Percentiles rank a stretch among this genome's conserved stretches.
Conservation (phyloP, 148 eudicot genomes). For the Oxyria digyna region DNA sequence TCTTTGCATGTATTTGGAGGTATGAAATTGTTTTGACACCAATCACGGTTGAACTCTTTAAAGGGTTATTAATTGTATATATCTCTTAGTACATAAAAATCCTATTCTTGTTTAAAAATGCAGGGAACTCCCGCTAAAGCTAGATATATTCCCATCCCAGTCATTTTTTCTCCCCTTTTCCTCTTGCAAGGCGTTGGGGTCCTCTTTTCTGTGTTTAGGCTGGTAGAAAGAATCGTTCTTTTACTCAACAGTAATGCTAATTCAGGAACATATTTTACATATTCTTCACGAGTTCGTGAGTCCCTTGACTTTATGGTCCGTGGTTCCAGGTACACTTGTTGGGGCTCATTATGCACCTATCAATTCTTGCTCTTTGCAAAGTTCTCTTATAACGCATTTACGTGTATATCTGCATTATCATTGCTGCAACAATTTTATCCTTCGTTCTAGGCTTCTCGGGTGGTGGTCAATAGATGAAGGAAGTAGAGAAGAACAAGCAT, state of each 20-base stretch:
- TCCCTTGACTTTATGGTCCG: conserved; percentile 75
- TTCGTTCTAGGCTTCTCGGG: conserved; percentile 55
- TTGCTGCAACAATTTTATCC: neutral
- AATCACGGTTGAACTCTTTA: conserved; percentile 2
- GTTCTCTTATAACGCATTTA: neutral
- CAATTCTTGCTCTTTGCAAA: neutral
- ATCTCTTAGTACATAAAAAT: neutral
- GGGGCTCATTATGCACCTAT: conserved; percentile 7
- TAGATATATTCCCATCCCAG: conserved; percentile 49
- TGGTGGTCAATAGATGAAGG: conserved; percentile 99
- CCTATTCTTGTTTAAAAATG: conserved; percentile 14
- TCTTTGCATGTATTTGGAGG: conserved; percentile 91
- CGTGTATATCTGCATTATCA: neutral
- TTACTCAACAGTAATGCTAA: conserved; percentile 42
- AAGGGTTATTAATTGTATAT: neutral
- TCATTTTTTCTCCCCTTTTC: conserved; percentile 73
- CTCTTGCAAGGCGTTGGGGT: conserved; percentile 71
- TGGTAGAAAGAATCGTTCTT: conserved; percentile 59
- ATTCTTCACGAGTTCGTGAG: conserved; percentile 56
- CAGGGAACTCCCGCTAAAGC: conserved; percentile 83
- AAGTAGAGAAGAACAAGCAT: conserved; percentile 94
- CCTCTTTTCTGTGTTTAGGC: conserved; percentile 48
- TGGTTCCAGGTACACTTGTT: conserved; percentile 63
- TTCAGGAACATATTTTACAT: conserved; percentile 43
- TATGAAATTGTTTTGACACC: conserved; percentile 8